phyloP scores from a whole-genome alignment of 768 basidiomycete species.

The Collybia sordida region DNA sequence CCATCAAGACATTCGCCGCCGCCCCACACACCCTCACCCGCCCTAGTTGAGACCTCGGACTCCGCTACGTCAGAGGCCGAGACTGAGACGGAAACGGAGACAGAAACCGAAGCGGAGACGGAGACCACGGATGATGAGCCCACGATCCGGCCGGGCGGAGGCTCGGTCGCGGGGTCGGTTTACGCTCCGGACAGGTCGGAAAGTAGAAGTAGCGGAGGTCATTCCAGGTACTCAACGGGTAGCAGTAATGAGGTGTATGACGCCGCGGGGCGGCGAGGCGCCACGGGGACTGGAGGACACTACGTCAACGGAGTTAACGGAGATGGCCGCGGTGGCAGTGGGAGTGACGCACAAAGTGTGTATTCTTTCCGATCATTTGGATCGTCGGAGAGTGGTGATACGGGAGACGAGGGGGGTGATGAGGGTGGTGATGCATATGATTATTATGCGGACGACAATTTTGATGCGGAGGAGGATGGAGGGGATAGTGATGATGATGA shows the following conservation, averaged over 20 bases:
- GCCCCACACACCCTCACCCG: background rate
- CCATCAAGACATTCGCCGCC: background rate
- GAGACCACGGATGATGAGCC: conserved; percentile 77
- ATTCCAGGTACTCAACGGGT: conserved; percentile 8
- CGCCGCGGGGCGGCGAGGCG: background rate
- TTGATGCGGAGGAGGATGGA: conserved; percentile 14
- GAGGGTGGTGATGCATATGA: conserved; percentile 11
- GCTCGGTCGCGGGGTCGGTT: conserved; percentile 17
- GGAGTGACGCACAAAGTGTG: conserved; percentile 2
- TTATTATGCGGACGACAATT: conserved; percentile 19
- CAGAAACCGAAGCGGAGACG: conserved; percentile 55
- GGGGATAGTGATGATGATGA: conserved; percentile 14
- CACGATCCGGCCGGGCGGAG: conserved; percentile 56
- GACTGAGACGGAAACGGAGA: conserved; percentile 37
- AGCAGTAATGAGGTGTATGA: conserved; percentile 11
- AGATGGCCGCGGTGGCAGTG: conserved; percentile 13
- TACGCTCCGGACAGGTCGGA: no score
- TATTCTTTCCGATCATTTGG: background rate
- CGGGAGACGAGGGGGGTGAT: conserved; percentile 8
- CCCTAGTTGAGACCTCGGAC: background rate
- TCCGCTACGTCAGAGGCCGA: conserved; percentile 22
- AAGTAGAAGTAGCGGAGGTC: conserved; percentile 19
- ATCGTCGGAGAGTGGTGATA: background rate
- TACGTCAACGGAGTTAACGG: background rate
- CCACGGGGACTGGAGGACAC: background rate